These are phyloP conservation scores for Carallia brachiata DNA, from an alignment of 345 rosid species.

Conservation along the genomic window DNA sequence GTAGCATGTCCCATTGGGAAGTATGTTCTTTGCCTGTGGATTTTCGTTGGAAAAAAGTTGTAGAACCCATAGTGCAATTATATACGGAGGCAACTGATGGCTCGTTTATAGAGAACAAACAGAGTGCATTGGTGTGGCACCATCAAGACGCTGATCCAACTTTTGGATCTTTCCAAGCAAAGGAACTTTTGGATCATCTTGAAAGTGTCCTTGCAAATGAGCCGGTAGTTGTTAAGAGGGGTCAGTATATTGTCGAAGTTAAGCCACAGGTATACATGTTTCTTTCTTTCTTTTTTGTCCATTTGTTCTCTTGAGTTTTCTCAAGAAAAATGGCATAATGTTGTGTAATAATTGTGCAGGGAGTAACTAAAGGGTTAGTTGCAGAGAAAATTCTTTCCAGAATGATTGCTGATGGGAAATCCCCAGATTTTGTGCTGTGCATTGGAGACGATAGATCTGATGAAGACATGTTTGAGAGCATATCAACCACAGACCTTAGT, in stretches of 20 bases:
- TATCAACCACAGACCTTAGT: conserved; percentile 8
- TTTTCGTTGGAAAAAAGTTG: conserved; percentile 56
- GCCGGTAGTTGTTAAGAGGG: conserved; percentile 56
- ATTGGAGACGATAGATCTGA: conserved; percentile 36
- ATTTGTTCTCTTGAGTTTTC: not conserved
- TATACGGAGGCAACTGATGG: conserved; percentile 68
- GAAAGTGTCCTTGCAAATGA: conserved; percentile 63
- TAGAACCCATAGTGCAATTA: conserved; percentile 49
- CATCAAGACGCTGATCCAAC: conserved; percentile 60
- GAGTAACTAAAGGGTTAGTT: conserved; percentile 29
- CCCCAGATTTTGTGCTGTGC: conserved; percentile 31
- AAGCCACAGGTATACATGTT: conserved; percentile 52
- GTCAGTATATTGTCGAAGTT: conserved; percentile 62
- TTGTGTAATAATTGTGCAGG: conserved; percentile 19
- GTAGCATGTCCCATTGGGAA: conserved; percentile 45
- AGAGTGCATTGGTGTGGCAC: conserved; percentile 73
- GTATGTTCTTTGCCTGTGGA: conserved; percentile 34
- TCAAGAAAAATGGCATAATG: conserved; percentile 4
- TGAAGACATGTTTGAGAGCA: conserved; percentile 34
- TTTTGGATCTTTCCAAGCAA: conserved; percentile 65
- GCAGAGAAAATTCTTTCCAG: conserved; percentile 23
- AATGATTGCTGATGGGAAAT: conserved; percentile 16
- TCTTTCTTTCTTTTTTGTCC: not conserved
- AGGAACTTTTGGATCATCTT: conserved; percentile 62
- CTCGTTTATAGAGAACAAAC: conserved; percentile 56